Conservation (phyloP, 352 stramenopile species). For the Globisporangium acanthophoron region DNA sequence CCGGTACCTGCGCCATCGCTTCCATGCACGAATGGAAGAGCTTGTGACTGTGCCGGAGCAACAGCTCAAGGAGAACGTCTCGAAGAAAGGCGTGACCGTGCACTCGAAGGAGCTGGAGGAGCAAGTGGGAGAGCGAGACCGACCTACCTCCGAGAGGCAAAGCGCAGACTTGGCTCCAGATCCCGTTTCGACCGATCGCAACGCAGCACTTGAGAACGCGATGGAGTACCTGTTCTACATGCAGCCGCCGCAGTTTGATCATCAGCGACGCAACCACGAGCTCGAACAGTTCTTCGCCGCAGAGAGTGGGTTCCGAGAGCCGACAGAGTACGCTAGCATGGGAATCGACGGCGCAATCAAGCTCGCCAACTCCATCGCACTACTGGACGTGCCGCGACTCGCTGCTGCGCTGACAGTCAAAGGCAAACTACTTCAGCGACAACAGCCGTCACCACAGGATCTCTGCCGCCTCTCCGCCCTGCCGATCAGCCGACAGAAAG, state of each 20-base stretch:
- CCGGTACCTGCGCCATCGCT: constrained; percentile 81
- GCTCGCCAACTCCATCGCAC: constrained; percentile 67
- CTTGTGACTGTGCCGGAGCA: constrained; percentile 50
- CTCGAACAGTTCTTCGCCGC: constrained; percentile 56
- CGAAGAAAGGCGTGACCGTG: constrained; percentile 70
- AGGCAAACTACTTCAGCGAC: constrained; percentile 13
- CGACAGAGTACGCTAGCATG: constrained; percentile 35
- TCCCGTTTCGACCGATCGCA: constrained; percentile 12
- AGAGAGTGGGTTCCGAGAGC: constrained; percentile 65
- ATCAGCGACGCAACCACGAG: constrained; percentile 22
- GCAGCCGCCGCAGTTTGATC: constrained; percentile 41
- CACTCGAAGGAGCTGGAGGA: constrained; percentile 21
- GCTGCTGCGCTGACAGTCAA: constrained; percentile 19
- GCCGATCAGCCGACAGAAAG: constrained; percentile 18
- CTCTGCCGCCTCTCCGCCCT: constrained; percentile 14
- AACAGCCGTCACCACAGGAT: constrained; percentile 13
- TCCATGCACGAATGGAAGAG: constrained; percentile 79
- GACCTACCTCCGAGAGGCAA: not conserved
- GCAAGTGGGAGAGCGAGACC: constrained; percentile 1
- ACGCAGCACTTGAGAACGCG: constrained; percentile 37
- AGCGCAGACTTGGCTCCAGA: not conserved
- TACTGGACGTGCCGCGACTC: constrained; percentile 44
- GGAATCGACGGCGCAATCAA: constrained; percentile 58
- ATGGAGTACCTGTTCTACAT: constrained; percentile 85
- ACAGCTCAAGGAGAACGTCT: constrained; percentile 74